Conservation (phyloP, 495 filamentous ascomycete genomes). For the Gamarada debralockiae region DNA sequence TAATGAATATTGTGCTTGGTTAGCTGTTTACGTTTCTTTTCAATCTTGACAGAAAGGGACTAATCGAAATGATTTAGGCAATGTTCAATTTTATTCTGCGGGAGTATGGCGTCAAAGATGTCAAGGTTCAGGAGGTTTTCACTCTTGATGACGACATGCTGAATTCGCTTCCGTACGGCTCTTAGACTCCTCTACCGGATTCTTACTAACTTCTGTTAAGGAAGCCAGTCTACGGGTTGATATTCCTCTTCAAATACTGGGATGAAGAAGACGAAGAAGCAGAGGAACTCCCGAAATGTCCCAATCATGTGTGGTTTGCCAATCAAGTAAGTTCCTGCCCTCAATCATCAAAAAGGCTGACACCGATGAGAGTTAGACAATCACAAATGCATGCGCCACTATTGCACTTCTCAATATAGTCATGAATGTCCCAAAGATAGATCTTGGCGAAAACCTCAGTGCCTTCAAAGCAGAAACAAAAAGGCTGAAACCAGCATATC, state of each 20-base stretch:
- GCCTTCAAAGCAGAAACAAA: constrained; percentile 69
- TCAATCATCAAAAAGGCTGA: not conserved
- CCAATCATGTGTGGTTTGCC: constrained; percentile 83
- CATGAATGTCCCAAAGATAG: constrained; percentile 67
- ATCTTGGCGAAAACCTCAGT: constrained; percentile 62
- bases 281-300: constrained; percentile 46
- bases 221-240: constrained; percentile 72
- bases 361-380: constrained; percentile 48
- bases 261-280: constrained; percentile 52
- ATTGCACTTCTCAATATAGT: constrained; percentile 87
- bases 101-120: constrained; percentile 68
- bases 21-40: not conserved
- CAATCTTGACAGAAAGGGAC: not conserved
- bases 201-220: constrained; percentile 30
- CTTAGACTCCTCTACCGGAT: not conserved
- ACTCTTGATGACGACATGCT: constrained; percentile 67
- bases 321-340: constrained; percentile 61
- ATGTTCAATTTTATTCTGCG: constrained; percentile 82
- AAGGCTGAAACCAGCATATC: constrained; percentile 62
- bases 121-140: constrained; percentile 77
- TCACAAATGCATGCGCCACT: constrained; percentile 80
- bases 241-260: constrained; percentile 76
- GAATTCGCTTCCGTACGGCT: constrained; percentile 55
- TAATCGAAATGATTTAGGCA: constrained; percentile 41
- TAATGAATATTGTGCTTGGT: not conserved